Conservation (phyloP, 495 filamentous ascomycete species). For the Penicillium ucsense region DNA sequence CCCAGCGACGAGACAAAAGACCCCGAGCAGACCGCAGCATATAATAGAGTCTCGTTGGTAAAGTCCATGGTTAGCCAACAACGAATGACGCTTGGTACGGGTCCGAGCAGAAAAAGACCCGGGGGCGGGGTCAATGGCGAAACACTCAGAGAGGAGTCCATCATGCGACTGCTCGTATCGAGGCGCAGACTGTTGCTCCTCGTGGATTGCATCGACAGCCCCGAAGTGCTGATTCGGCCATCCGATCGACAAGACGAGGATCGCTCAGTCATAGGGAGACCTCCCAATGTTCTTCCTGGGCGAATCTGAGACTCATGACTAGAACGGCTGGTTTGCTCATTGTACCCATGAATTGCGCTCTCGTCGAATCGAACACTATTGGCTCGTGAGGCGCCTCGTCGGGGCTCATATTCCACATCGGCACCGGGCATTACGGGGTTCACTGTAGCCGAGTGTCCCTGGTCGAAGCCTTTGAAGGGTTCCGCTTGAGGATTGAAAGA, state of each 20-base stretch:
- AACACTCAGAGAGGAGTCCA: conserved; percentile 49
- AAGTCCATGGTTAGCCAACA: conserved; percentile 88
- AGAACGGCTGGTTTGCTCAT: conserved; percentile 69
- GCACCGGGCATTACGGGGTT: conserved; percentile 55
- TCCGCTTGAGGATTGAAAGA: conserved; percentile 64
- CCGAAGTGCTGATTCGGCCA: conserved; percentile 86
- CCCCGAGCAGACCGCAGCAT: conserved; percentile 86
- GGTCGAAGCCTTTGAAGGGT: conserved; percentile 77
- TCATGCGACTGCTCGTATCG: conserved; percentile 56
- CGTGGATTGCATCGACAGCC: conserved; percentile 71
- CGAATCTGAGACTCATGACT: conserved; percentile 71
- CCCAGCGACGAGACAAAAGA: conserved; percentile 78
- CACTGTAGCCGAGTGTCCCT: conserved; percentile 56
- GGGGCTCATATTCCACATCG: conserved; percentile 82
- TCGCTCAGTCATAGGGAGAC: conserved; percentile 77
- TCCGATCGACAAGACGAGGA: conserved; percentile 92
- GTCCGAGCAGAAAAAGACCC: conserved; percentile 69
- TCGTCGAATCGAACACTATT: conserved; percentile 99
- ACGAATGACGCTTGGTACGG: conserved; percentile 85
- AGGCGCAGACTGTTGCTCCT: conserved; percentile 76
- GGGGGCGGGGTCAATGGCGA: conserved; percentile 70
- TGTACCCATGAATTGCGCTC: conserved; percentile 84
- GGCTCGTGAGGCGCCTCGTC: conserved; percentile 83
- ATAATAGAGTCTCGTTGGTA: conserved; percentile 76
- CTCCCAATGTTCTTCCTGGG: conserved; percentile 71